These are phyloP conservation scores for Myriosclerotinia curreyana DNA, from an alignment of 2,329 filamentous ascomycete genomes.

Conservation along the genomic window DNA sequence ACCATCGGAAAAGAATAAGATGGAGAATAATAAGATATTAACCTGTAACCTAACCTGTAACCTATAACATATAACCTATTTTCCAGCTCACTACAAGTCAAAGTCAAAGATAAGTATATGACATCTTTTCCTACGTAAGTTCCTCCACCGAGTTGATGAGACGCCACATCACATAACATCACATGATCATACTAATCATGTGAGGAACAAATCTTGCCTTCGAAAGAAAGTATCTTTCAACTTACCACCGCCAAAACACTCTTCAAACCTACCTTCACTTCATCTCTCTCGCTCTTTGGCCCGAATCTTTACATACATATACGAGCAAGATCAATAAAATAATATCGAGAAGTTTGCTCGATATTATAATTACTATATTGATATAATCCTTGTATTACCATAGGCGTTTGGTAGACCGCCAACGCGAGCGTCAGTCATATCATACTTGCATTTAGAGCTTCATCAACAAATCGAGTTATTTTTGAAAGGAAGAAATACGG, in stretches of 20 bases:
- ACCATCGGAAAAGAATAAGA: not conserved
- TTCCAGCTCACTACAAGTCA: too few relatives aligned
- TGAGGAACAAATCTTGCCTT: slow-evolving; percentile 6
- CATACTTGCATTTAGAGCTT: not conserved
- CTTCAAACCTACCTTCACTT: not conserved
- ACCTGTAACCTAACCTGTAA: too few relatives aligned
- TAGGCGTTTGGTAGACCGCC: slow-evolving; percentile 8
- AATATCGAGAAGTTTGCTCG: slow-evolving; percentile 16
- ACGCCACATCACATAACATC: not conserved
- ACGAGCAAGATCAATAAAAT: too few relatives aligned
- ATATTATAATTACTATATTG: not conserved
- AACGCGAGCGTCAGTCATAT: slow-evolving; percentile 3
- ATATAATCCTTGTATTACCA: not conserved
- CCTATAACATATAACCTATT: too few relatives aligned
- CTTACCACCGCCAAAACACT: not conserved
- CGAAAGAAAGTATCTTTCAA: slow-evolving; percentile 12
- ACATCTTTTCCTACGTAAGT: not conserved
- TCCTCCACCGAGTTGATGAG: not conserved
- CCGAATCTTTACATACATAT: not conserved
- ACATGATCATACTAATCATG: not conserved
- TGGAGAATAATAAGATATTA: not conserved
- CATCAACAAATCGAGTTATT: not conserved
- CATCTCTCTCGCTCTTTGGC: slow-evolving; percentile 5
- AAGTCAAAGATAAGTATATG: too few relatives aligned
- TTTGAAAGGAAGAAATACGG: not conserved